phyloP scores from a whole-genome alignment of 208 protist genomes.

The Leptomonas seymouri region DNA sequence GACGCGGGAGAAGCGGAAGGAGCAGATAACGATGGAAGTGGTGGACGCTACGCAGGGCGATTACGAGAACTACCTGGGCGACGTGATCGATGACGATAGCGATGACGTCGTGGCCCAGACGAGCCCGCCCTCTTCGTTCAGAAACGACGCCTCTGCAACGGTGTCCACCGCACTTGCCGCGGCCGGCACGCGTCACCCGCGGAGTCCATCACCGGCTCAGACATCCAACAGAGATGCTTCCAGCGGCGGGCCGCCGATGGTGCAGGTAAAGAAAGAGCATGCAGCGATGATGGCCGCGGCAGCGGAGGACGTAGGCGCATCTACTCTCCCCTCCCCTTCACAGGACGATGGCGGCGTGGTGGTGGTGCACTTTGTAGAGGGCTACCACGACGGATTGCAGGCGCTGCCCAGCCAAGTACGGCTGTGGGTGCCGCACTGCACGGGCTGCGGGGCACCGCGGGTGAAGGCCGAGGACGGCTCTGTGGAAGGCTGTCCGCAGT shows the following conservation, averaged over 20 bases:
- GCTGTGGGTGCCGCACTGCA: constrained; percentile 79
- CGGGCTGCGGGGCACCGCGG: constrained; percentile 44
- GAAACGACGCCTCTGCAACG: neutral
- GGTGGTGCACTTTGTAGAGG: constrained; percentile 66
- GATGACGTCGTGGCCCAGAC: constrained; percentile 34
- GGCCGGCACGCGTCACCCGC: constrained; percentile 15
- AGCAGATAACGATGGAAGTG: constrained; percentile 65
- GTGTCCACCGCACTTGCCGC: neutral
- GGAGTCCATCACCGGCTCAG: constrained; percentile 2
- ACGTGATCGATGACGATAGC: constrained; percentile 44
- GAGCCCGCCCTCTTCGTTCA: neutral
- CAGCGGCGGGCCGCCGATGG: neutral
- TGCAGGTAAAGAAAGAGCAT: constrained; percentile 26
- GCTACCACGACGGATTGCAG: constrained; percentile 25
- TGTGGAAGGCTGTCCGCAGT: constrained; percentile 48
- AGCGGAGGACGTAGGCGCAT: neutral
- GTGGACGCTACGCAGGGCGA: constrained; percentile 67
- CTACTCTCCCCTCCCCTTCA: constrained; percentile 12
- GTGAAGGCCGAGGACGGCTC: constrained; percentile 62
- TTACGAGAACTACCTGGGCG: constrained; percentile 57
- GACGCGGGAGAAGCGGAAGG: constrained; percentile 58
- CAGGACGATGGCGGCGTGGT: constrained; percentile 62
- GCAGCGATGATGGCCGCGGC: neutral
- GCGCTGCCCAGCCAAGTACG: constrained; percentile 73
- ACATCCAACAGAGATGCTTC: neutral